phyloP scores from a whole-genome alignment of 1,139 yeast species.

The Lodderomyces oxycetoniae region DNA sequence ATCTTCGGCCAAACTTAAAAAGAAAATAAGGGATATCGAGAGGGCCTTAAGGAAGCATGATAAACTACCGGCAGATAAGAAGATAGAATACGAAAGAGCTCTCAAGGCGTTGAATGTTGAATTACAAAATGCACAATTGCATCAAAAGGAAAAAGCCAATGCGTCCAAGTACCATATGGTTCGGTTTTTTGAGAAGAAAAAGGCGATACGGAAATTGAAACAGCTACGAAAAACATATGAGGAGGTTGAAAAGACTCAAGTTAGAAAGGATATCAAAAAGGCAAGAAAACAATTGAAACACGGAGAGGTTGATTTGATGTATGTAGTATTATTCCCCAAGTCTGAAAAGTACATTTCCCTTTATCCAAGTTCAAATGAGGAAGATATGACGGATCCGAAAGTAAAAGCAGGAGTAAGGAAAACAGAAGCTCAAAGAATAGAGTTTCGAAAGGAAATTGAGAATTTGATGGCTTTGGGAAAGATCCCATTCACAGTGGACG shows the following conservation, averaged over 20 bases:
- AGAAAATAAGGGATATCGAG: slow-evolving; percentile 82
- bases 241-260: slow-evolving; percentile 35
- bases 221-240: slow-evolving; percentile 51
- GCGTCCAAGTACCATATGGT: slow-evolving; percentile 92
- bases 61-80: slow-evolving; percentile 67
- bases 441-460: slow-evolving; percentile 49
- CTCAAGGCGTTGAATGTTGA: slow-evolving; percentile 68
- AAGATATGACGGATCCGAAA: slow-evolving; percentile 27
- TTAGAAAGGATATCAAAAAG: slow-evolving; percentile 50
- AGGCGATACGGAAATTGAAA: slow-evolving; percentile 72
- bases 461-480: slow-evolving; percentile 45
- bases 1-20: slow-evolving; percentile 58
- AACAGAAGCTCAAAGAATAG: slow-evolving; percentile 48
- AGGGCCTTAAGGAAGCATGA: slow-evolving; percentile 57
- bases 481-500: slow-evolving; percentile 56
- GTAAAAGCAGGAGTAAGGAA: slow-evolving; percentile 42
- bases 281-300: slow-evolving; percentile 50
- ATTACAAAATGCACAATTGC: slow-evolving; percentile 49
- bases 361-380: slow-evolving; percentile 45
- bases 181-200: slow-evolving; percentile 84
- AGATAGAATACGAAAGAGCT: slow-evolving; percentile 82
- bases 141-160: slow-evolving; percentile 49
- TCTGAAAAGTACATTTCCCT: slow-evolving; percentile 77
- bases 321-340: slow-evolving; percentile 73
- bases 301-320: slow-evolving; percentile 69